Evolutionary conservation across 306 rosid genomes (phyloP), one percentile per base, ranked within the genome.

Genomic region (Hippophae gyantsensis): DNA sequence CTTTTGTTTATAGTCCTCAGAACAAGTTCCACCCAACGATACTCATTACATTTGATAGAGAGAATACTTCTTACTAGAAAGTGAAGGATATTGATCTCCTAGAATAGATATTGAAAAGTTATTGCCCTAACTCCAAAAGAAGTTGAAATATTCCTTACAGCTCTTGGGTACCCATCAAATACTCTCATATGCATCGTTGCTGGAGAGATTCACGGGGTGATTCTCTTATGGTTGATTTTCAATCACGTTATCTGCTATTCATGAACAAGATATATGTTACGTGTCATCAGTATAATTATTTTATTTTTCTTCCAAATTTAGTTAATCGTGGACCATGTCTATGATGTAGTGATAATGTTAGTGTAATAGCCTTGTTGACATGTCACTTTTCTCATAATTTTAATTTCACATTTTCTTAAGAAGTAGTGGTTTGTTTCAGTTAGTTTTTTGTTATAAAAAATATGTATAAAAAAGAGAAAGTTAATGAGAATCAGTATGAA

Each of bases 81-180:
- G 81, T 81, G 66, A 92, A 92, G 84, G 76, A 80, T 6, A 88
- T 92, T 57, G 75, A 88, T 81, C 74, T 93, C 5, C 50, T 1
- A 52, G 95, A 88, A 72, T 89, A 82, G 73, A 92, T 96, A 68
- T 80, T 78, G 52, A 87, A 77, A 82, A 96, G 98, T 43, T 72
- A 70, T 69, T 92, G 96, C 71, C 98, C 98, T 92, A 54, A 92
- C 96, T 55, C 98, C 98, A 11, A 92, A 74, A 63, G 96, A 92
- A 77, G 98, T 81, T 18, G 18, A 0, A 18, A 18, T 18, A 18
- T 18, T 18, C 18, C 18, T 18, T 18, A 18, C 18, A 18, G 71
- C 95, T 96, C 50, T 67, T 87, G 65, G 85, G 53, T 87, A 87
- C 67, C 96, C 98, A 6, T 58, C 84, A 46, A 92, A 67, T 58